Evolutionary conservation across 2,329 filamentous ascomycete species (phyloP), one percentile per base, ranked within the genome.

Genomic region (Trichoderma koningii): DNA sequence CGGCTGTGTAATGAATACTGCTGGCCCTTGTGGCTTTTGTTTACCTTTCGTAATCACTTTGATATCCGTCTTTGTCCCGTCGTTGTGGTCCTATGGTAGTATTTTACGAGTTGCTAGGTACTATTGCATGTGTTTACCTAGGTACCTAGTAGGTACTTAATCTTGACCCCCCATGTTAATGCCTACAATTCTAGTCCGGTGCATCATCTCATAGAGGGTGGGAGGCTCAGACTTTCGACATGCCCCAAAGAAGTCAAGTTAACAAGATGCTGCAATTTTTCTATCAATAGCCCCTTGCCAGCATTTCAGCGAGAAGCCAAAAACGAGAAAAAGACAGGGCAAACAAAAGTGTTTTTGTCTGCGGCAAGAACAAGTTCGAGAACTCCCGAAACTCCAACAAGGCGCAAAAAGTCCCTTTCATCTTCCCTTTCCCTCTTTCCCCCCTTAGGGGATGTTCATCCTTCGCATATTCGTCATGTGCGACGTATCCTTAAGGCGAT

Each of bases 371-470:
- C 38, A 38, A 14, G 45, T 55, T 19, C 17, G 28, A 14, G 1
- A 52, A 55, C 50, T 38, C 60, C 50, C 10, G 23, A 63, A 63
- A 63, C 60, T 63, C 60, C 60, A 42, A 63, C 60, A 63, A 42
- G 60, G 34, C 34, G 34, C 26, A 53, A 47, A 55, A 42, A 47
- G 47, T 42, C 15, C 30, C 45, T 17, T 30, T 44, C 42, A 5
- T 19, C n/a, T 17, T 44, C 15, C n/a, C 42, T n/a, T 14, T 42
- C 55, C 23, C n/a, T 23, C 21, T 14, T 45, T 30, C 42, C 19
- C n/a, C 30, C 30, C 10, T 34, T 3, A 12, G 30, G 30, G 9
- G 10, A 19, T 21, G 23, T 38, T 21, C 21, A 23, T 42, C 38
- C 34, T 17, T 42, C 30, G 34, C 23, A 52, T 19, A 0, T 23